A percentile compares a stretch with the other conserved stretches of the same genome.
Conservation (phyloP, 192 early-diverging fungal species). For the Paraglomus brasilianum region DNA sequence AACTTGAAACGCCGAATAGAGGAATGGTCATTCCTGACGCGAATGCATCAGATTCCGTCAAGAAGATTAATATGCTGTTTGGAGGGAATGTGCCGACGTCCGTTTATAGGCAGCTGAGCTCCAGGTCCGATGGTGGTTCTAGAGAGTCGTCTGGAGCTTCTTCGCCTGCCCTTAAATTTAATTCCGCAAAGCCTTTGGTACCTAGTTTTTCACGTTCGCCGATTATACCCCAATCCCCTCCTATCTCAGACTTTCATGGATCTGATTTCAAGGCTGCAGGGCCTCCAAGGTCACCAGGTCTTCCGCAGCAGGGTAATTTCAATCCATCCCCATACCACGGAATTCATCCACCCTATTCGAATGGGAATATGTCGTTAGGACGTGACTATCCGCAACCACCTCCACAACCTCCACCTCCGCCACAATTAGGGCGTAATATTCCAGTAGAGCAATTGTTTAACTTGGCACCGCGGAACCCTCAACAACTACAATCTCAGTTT, state of each 20-base stretch:
- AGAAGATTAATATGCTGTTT: constrained; percentile 35
- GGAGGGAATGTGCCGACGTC: constrained; percentile 57
- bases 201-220: constrained; percentile 20
- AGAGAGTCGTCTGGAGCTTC: constrained; percentile 28
- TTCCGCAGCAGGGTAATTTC: constrained; percentile 16
- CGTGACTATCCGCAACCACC: constrained; percentile 15
- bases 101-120: constrained; percentile 58
- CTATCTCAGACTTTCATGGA: constrained; percentile 18
- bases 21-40: constrained; percentile 14
- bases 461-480: constrained; percentile 23
- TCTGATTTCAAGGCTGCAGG: constrained; percentile 13
- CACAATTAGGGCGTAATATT: constrained; percentile 22
- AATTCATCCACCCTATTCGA: constrained; percentile 16
- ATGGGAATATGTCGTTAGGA: constrained; percentile 7
- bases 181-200: constrained; percentile 17
- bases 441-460: constrained; percentile 31
- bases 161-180: constrained; percentile 31
- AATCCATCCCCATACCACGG: constrained; percentile 25
- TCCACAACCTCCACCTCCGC: constrained; percentile 20
- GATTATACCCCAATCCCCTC: constrained; percentile 19
- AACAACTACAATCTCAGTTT: constrained; percentile 26
- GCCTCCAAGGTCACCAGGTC: constrained; percentile 13
- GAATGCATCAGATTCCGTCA: constrained; percentile 11
- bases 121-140: constrained; percentile 42
- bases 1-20: constrained; percentile 5